Base-by-base conservation (phyloP, 2,329 filamentous ascomycete species). In the Colletotrichum sp. region DNA sequence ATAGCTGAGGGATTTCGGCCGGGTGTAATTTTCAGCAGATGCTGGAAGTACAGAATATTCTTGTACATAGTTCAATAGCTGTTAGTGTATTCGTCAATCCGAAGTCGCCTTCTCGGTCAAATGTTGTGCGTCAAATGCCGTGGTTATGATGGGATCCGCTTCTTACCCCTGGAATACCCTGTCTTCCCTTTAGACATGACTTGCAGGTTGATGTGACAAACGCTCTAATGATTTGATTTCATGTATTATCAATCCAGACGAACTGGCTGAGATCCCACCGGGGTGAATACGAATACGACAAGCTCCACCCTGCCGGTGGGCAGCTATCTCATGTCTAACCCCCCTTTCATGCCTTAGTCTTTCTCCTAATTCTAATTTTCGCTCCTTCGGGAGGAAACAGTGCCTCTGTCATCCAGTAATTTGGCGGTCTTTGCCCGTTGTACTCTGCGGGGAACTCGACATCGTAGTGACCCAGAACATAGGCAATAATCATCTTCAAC, bases 401-500 rank as follows among this genome's bases (percentile, higher is more conserved):
- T 0, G 78, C 72, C 21, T 80, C 79, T 2, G 73, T 70, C 26
- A 78, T 2, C 78, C 77, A 77, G 15, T 66, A 44, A 57, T 72
- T 78, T 9, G 71, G 18, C 13, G 78, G 78, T 5, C 72, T 49
- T 28, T 78, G 39, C 4, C 78, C 77, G 1, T 75, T 65, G 26
- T 78, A 78, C 26, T 77, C 75, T 2, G 68, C 49, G 2, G 76
- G 76, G 32, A 78, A 75, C 49, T 77, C 75, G 6, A 77, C 30
- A 21, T 78, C 76, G 32, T 78, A 78, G 24, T 78, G 71, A 7
- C 65, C 63, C 30, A 78, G 3, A 5, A 78, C 39, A 15, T 78
- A 75, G 13, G 76, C 55, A 5, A 78, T 77, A 18, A 83, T 81
- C 82, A 83, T 83, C 78, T 83, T 83, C 63, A 83, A 68, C 73